phyloP scores from a whole-genome alignment of 1,139 yeast species.

The Tardiomyces blankii region DNA sequence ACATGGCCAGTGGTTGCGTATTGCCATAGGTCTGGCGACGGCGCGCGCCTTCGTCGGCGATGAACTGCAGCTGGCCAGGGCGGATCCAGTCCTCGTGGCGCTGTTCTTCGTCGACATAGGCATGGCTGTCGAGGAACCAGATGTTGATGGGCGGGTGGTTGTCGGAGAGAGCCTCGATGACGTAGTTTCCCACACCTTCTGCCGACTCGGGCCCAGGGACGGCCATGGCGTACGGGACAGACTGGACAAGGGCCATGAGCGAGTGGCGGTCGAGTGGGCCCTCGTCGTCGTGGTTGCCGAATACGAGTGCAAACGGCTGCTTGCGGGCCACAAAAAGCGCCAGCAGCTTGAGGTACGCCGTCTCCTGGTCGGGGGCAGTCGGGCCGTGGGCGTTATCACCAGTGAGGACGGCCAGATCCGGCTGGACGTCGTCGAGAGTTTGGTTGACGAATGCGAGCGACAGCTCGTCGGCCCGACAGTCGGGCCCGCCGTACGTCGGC shows the following conservation, averaged over 20 bases:
- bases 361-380: constrained; percentile 62
- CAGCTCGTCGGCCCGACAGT: constrained; percentile 61
- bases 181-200: constrained; percentile 75
- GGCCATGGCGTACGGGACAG: constrained; percentile 59
- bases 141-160: constrained; percentile 43
- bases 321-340: constrained; percentile 50
- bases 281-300: constrained; percentile 83
- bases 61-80: constrained; percentile 51
- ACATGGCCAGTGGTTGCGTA: constrained; percentile 55
- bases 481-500: constrained; percentile 22
- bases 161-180: constrained; percentile 32
- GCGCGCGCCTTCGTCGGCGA: constrained; percentile 33
- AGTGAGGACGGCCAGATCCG: constrained; percentile 71
- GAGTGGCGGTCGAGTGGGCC: constrained; percentile 53
- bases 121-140: constrained; percentile 77
- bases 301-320: constrained; percentile 70
- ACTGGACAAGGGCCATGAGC: constrained; percentile 43
- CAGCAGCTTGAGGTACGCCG: constrained; percentile 68
- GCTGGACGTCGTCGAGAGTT: constrained; percentile 59
- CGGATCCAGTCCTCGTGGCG: constrained; percentile 87
- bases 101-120: constrained; percentile 42
- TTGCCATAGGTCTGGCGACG: constrained; percentile 27
- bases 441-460: constrained; percentile 41
- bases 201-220: constrained; percentile 50
- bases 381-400: constrained; percentile 81